Evolutionary conservation across 768 basidiomycete genomes (phyloP).

Genomic region (Kwoniella newhampshirensis): DNA sequence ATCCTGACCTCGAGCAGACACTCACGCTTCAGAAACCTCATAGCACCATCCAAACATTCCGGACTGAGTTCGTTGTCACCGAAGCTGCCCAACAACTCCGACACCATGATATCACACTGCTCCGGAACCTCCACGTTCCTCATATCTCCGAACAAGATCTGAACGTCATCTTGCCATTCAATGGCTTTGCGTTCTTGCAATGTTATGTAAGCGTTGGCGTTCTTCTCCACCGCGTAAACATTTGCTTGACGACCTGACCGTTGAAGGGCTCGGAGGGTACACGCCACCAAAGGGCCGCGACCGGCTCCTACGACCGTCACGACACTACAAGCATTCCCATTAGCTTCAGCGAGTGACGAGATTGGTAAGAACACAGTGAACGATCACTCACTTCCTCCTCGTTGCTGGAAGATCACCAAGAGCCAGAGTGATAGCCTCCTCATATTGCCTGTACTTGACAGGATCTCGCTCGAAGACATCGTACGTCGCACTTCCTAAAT

Average conservation of each 20-base stretch:
- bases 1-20: conserved; percentile 15
- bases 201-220: conserved; percentile 83
- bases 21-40: conserved; percentile 87
- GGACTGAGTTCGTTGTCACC: conserved; percentile 98
- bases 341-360: neutral
- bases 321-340: conserved; percentile 58
- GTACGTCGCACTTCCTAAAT: conserved; percentile 90
- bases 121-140: conserved; percentile 77
- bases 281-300: conserved; percentile 84
- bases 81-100: conserved; percentile 93
- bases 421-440: conserved; percentile 84
- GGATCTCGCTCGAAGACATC: conserved; percentile 98
- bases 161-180: conserved; percentile 80
- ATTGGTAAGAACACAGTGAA: neutral
- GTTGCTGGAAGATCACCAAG: conserved; percentile 68
- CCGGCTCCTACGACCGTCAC: conserved; percentile 94
- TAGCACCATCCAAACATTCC: conserved; percentile 94
- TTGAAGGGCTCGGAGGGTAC: conserved; percentile 73
- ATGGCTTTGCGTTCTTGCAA: conserved; percentile 75
- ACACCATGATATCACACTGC: conserved; percentile 86
- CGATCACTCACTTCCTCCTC: conserved; percentile 62
- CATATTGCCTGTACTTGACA: conserved; percentile 91
- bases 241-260: conserved; percentile 64
- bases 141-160: conserved; percentile 94
- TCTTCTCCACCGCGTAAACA: conserved; percentile 92